Base-by-base conservation (phyloP, 345 rosid genomes). In the Linum tenue region DNA sequence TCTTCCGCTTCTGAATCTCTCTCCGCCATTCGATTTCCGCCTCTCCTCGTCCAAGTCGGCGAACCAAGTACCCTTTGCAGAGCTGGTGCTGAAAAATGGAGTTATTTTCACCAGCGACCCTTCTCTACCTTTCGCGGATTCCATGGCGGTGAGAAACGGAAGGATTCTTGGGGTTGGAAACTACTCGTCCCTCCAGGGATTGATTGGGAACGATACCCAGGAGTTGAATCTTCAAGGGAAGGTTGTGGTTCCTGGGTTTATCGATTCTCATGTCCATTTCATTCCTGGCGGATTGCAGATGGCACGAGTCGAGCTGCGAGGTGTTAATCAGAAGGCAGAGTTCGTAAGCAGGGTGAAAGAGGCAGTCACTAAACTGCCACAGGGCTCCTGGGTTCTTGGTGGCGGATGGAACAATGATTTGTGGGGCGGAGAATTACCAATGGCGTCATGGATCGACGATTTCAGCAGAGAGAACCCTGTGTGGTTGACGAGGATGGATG, bases 361-460 rank as follows among this genome's bases (percentile, higher is more conserved):
- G 65, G 91, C 97, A 0, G 87, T 78, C 68, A 22, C 31, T 22
- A 22, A 22, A 22, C 31, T 22, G 31, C 31, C 31, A 72, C 75
- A 76, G 70, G 94, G 90, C 61, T 79, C 87, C 40, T 92, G 98
- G 97, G 67, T 92, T 60, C 67, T 89, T 65, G 98, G 98, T 70
- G 90, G 97, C 57, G 91, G 97, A 70, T 92, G 98, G 98, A 92
- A 92, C 83, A 89, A 92, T 80, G 91, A 85, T 73, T 78, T 83
- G 16, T 92, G 97, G 98, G 98, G 96, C 69, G 98, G 98, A 69
- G 95, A 89, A 73, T 70, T 81, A 56, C 97, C 98, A 4, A 62
- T 72, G 59, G 90, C 86, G 31, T 83, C 94, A 15, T 92, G 96
- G 97, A 72, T 92, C 59, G 96, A 92, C 71, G 89, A 86, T 65